These are phyloP conservation scores for Phoma sp. DNA, from an alignment of 2,329 filamentous ascomycete species.

Conservation along the genomic window DNA sequence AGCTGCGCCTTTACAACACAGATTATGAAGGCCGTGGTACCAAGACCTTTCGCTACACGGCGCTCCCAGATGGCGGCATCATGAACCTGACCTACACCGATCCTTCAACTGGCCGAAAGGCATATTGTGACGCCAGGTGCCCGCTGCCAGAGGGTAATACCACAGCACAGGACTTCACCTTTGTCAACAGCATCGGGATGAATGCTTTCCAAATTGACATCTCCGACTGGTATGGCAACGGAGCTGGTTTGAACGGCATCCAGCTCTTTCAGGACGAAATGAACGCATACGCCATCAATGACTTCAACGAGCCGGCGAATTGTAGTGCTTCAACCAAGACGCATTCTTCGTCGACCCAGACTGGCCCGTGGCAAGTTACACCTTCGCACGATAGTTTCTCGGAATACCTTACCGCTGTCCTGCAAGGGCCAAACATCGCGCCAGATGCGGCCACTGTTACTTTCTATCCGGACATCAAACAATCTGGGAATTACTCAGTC, in stretches of 20 bases:
- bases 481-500: slow-evolving; percentile 90
- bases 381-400: slow-evolving; percentile 73
- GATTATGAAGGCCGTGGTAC: slow-evolving; percentile 83
- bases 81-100: slow-evolving; percentile 95
- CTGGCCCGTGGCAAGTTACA: slow-evolving; percentile 75
- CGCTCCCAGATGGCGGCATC: slow-evolving; percentile 85
- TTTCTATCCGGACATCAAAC: slow-evolving; percentile 82
- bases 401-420: slow-evolving; percentile 74
- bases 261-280: slow-evolving; percentile 87
- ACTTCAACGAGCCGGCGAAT: slow-evolving; percentile 89
- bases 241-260: slow-evolving; percentile 84
- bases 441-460: slow-evolving; percentile 70
- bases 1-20: slow-evolving; percentile 87
- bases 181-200: slow-evolving; percentile 94
- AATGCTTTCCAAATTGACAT: slow-evolving; percentile 84
- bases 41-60: slow-evolving; percentile 84
- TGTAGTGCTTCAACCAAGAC: slow-evolving; percentile 68
- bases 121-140: slow-evolving; percentile 80
- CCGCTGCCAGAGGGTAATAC: slow-evolving; percentile 75
- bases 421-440: slow-evolving; percentile 62
- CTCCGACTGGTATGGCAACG: slow-evolving; percentile 82
- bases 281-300: slow-evolving; percentile 80
- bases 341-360: slow-evolving; percentile 62
- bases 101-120: slow-evolving; percentile 66
- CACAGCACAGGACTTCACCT: slow-evolving; percentile 86